Evolutionary conservation across 2,329 filamentous ascomycete species (phyloP), one percentile per base, ranked within the genome.

Genomic region (Dothidotthia symphoricarpi): DNA sequence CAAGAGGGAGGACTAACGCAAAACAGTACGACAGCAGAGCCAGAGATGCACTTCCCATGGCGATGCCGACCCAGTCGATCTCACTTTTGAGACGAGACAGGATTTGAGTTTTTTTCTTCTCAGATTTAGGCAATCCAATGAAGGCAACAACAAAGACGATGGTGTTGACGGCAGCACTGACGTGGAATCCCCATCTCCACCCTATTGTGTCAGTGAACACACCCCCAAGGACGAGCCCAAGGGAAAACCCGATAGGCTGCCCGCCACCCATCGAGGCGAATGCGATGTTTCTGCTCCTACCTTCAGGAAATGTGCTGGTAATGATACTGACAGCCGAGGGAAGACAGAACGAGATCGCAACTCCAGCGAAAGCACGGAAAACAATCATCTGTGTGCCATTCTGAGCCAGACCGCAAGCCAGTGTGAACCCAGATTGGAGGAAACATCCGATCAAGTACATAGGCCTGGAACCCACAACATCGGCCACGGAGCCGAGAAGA

Each of bases 51-150:
- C 69, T 73, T 3, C 70, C 71, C 16, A 78, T 62, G 0, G 65
- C 15, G 6, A 72, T 73, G 0, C 75, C 76, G 24, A 75, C 53
- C 76, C 75, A 80, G 43, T 80, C 76, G 28, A 80, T 74, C 3
- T 77, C 72, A 1, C 51, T 63, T 17, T 47, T 54, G n/a, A 75
- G 44, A 3, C 57, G 46, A 3, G 43, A 27, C 51, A 53, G 57
- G 1, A 64, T 51, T 9, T 58, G 27, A 3, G 43, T 31, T 51
- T 50, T n/a, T 59, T 51, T 29, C 47, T 53, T 31, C 28, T 45
- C 33, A 54, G 41, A 8, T 49, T 57, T 64, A 9, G 73, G 44
- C 51, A 71, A 45, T 16, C 55, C 59, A 53, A 63, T 73, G 16
- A 69, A 24, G 3, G 66, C 66, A 4, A 69, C 38, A 1, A 63